These are phyloP conservation scores for Pelargonium nanum DNA, from an alignment of 345 rosid species.

Conservation along the genomic window DNA sequence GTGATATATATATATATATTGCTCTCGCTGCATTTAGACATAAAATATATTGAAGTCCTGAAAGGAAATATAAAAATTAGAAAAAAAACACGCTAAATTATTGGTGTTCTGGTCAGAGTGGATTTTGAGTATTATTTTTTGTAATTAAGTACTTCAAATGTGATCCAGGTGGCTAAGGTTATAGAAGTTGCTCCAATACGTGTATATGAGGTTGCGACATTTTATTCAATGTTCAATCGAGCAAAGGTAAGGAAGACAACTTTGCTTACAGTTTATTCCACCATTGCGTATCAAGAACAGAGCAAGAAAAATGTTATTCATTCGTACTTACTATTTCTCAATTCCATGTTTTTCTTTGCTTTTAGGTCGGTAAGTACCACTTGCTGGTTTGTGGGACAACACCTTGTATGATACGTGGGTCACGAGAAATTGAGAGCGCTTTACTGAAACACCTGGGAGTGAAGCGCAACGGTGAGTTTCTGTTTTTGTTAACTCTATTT, in stretches of 20 bases:
- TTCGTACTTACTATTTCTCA: too few relatives aligned
- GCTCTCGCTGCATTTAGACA: not conserved
- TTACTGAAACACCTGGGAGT: conserved; percentile 88
- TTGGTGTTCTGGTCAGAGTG: not conserved
- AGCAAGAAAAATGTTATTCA: not conserved
- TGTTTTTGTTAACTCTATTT: conserved; percentile 2
- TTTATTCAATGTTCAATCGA: conserved; percentile 96
- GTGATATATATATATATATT: too few relatives aligned
- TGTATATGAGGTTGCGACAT: conserved; percentile 94
- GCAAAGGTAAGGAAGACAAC: conserved; percentile 45
- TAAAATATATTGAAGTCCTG: too few relatives aligned
- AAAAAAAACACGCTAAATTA: too few relatives aligned
- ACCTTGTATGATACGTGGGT: conserved; percentile 96
- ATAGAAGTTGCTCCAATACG: conserved; percentile 89
- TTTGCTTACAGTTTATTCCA: too few relatives aligned
- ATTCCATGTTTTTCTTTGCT: conserved; percentile 7
- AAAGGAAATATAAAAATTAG: too few relatives aligned
- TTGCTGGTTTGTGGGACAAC: conserved; percentile 97
- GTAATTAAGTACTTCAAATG: conserved; percentile 3
- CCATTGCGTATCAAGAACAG: not conserved
- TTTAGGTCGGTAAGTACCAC: conserved; percentile 94
- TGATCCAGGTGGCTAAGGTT: conserved; percentile 71
- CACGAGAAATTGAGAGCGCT: conserved; percentile 79
- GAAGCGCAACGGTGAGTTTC: conserved; percentile 71
- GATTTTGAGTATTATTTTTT: not conserved